Conservation (phyloP, 257 asterid genomes). For the Przewalskia tangutica region DNA sequence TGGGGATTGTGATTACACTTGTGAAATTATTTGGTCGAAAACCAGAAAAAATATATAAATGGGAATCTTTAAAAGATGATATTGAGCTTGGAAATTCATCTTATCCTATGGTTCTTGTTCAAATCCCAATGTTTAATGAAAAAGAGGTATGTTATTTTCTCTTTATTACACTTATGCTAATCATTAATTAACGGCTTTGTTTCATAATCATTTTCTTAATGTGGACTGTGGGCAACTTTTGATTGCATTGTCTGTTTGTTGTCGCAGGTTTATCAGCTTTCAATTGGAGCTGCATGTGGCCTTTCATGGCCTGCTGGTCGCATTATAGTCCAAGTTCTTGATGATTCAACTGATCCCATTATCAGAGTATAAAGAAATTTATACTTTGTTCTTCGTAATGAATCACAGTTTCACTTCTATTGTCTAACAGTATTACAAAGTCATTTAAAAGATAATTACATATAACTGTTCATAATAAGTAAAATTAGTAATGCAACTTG, state of each 20-base stretch:
- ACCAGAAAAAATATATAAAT: constrained; percentile 37
- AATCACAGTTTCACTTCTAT: neutral
- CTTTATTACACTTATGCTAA: neutral
- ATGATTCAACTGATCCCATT: constrained; percentile 65
- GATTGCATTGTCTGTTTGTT: neutral
- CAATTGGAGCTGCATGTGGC: constrained; percentile 74
- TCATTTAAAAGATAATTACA: neutral
- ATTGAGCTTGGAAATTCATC: constrained; percentile 32
- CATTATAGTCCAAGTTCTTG: constrained; percentile 59
- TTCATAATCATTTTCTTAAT: neutral
- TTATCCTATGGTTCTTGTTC: constrained; percentile 58
- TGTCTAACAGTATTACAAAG: rapidly evolving
- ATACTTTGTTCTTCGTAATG: too few species aligned
- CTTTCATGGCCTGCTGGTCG: constrained; percentile 77
- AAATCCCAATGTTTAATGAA: constrained; percentile 61
- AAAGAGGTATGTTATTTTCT: constrained; percentile 29
- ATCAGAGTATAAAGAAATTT: constrained; percentile 25
- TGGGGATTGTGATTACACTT: constrained; percentile 5
- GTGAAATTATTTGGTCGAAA: constrained; percentile 38
- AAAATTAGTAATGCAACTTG: neutral
- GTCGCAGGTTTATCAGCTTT: constrained; percentile 58
- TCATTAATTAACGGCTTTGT: neutral
- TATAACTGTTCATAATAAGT: neutral
- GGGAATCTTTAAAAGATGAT: constrained; percentile 33
- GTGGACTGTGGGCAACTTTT: neutral